Evolutionary conservation across 1,139 yeast genomes (phyloP), one percentile per base, ranked within the genome.

Genomic region (Arxiozyma slooffiae): DNA sequence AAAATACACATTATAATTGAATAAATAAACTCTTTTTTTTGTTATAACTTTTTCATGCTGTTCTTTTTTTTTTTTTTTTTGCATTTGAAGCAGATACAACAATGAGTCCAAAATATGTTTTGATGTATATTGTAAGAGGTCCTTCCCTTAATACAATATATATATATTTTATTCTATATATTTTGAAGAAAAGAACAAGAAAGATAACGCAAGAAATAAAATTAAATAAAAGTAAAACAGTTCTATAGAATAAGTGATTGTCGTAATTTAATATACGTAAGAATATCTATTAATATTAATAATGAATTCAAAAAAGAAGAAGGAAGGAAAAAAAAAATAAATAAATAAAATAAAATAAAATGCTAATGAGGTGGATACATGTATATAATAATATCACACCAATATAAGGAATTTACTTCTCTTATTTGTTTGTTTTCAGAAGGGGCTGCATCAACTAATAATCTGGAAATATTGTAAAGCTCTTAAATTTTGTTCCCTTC

Each of bases 401-500:
- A n/a, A n/a, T n/a, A n/a, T n/a, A n/a, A n/a, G n/a, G n/a, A n/a
- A n/a, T n/a, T n/a, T n/a, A n/a, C n/a, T n/a, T n/a, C n/a, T n/a
- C n/a, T n/a, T n/a, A n/a, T n/a, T n/a, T n/a, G n/a, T n/a, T n/a
- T n/a, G n/a, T n/a, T n/a, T n/a, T n/a, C n/a, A n/a, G 36, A 30
- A 14, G 14, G 7, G 7, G n/a, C 7, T 36, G 23, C 18, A 38
- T 43, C 30, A 42, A 21, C 14, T 22, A n/a, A 43, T 43, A 16
- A 43, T 39, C 44, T 48, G 50, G 18, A 24, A 38, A 26, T 18
- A 26, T 22, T 43, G 46, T 36, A 43, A 34, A n/a, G 46, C 37
- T 40, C 44, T 42, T 22, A 44, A 38, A 38, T 42, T 43, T 36
- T 46, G 48, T 38, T 55, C 55, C 41, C 52, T 57, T 41, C 55